These are phyloP conservation scores for Boletus nobilissimus DNA, from an alignment of 1,284 basidiomycete species.

Conservation along the genomic window DNA sequence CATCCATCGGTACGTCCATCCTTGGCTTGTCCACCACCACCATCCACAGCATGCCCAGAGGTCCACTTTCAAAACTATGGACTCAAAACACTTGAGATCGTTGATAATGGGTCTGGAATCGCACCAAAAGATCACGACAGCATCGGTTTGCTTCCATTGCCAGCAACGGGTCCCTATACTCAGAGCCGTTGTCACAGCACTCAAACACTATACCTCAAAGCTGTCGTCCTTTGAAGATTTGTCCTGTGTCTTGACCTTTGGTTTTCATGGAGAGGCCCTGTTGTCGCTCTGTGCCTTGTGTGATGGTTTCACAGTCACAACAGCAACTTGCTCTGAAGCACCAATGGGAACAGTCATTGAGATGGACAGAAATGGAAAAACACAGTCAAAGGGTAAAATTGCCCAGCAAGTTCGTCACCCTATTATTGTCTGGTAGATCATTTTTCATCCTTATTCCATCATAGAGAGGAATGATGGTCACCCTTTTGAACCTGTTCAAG, in stretches of 20 bases:
- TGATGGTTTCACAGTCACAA: slow-evolving; percentile 76
- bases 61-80: slow-evolving; percentile 93
- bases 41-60: slow-evolving; percentile 60
- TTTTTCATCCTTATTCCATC: neutral
- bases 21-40: neutral
- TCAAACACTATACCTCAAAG: slow-evolving; percentile 97
- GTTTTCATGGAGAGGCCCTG: slow-evolving; percentile 96
- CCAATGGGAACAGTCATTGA: slow-evolving; percentile 85
- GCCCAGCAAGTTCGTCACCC: slow-evolving; percentile 75
- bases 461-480: slow-evolving; percentile 90
- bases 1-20: slow-evolving; percentile 72
- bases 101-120: slow-evolving; percentile 94
- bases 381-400: slow-evolving; percentile 63
- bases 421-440: neutral
- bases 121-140: slow-evolving; percentile 78
- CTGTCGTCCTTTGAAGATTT: slow-evolving; percentile 83
- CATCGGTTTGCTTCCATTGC: slow-evolving; percentile 67
- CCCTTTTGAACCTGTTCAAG: slow-evolving; percentile 79
- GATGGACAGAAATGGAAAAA: slow-evolving; percentile 72
- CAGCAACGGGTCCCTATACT: no score
- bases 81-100: slow-evolving; percentile 85
- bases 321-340: slow-evolving; percentile 74
- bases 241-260: slow-evolving; percentile 83
- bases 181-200: slow-evolving; percentile 55
- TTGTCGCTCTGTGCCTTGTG: slow-evolving; percentile 92